These are phyloP conservation scores for Dictyostelium purpureum DNA, from an alignment of 78 protist species.

Conservation along the genomic window DNA sequence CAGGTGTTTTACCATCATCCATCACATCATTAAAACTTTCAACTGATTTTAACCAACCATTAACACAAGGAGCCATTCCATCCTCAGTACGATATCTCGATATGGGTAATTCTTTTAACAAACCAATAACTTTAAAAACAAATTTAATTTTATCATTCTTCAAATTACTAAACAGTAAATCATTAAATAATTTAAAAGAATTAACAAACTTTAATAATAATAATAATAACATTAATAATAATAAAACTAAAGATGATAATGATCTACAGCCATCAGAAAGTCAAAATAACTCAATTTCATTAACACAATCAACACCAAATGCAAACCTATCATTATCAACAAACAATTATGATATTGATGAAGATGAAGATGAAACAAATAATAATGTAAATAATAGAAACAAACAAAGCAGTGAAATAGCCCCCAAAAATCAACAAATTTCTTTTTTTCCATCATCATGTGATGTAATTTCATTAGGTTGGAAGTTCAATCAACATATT, in stretches of 20 bases:
- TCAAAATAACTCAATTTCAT: no score
- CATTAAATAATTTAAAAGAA: no score
- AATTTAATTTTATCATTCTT: background rate
- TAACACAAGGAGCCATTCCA: slow-evolving; percentile 1
- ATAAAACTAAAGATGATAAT: background rate
- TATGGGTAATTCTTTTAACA: background rate
- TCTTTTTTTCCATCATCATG: background rate
- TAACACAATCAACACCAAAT: no score
- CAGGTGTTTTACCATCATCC: background rate
- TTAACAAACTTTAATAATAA: no score
- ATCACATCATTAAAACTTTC: background rate
- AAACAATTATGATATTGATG: no score
- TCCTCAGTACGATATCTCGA: background rate
- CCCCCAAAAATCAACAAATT: no score
- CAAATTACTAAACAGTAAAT: background rate
- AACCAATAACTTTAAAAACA: background rate
- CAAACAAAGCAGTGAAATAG: background rate
- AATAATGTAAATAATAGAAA: background rate
- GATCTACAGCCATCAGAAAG: background rate
- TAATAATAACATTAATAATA: background rate
- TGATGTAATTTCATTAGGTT: background rate
- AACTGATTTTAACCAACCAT: background rate
- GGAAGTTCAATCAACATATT: background rate
- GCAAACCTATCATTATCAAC: no score
- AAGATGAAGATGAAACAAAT: background rate